phyloP scores from a whole-genome alignment of 192 early-diverging fungal genomes.

The Coemansia sp. region DNA sequence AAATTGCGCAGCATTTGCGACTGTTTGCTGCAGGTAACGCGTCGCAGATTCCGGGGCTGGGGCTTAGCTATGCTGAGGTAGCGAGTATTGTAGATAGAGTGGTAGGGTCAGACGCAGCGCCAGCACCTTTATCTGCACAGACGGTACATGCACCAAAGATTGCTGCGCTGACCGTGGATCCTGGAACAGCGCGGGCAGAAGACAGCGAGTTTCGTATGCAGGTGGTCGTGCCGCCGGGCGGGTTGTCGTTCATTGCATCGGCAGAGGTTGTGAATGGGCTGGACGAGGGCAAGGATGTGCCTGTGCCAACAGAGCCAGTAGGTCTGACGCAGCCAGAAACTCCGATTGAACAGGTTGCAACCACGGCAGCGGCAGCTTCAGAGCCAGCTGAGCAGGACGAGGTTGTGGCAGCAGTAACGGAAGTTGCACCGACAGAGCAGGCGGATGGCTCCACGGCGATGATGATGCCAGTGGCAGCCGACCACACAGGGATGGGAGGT shows the following conservation, averaged over 20 bases:
- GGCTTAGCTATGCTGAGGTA: constrained; percentile 11
- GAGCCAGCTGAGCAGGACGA: neutral
- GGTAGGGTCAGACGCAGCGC: constrained; percentile 1
- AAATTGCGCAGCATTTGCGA: constrained; percentile 17
- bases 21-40: constrained; percentile 9
- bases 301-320: constrained; percentile 2
- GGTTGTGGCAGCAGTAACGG: neutral
- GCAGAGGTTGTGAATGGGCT: constrained; percentile 24
- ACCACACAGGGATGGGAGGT: neutral
- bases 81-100: constrained; percentile 14
- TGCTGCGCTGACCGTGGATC: constrained; percentile 2
- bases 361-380: neutral
- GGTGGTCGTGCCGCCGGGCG: constrained; percentile 46
- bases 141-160: constrained; percentile 30
- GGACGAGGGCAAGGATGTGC: constrained; percentile 22
- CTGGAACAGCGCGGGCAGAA: constrained; percentile 3
- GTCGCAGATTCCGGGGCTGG: neutral
- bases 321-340: neutral
- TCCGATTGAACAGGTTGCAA: neutral
- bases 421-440: neutral
- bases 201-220: constrained; percentile 26
- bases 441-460: neutral
- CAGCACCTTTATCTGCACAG: neutral
- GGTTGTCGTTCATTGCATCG: constrained; percentile 43
- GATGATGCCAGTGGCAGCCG: constrained; percentile 25